phyloP scores from a whole-genome alignment of 2,329 filamentous ascomycete genomes.

The Cercospora beticola region DNA sequence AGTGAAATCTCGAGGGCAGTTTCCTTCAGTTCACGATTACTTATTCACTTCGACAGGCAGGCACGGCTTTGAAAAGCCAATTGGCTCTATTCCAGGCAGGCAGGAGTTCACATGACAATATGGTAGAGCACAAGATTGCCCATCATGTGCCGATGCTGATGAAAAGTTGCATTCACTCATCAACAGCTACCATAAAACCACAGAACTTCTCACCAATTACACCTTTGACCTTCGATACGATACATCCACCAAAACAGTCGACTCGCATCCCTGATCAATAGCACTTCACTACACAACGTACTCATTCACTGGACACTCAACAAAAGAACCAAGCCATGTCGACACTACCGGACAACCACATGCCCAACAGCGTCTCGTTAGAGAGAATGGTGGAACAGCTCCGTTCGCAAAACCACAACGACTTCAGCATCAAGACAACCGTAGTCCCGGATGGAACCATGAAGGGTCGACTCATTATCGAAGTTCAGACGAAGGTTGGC shows the following conservation, averaged over 20 bases:
- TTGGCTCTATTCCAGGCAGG: neutral
- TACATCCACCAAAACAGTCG: neutral
- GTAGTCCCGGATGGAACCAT: conserved; percentile 21
- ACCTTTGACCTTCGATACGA: neutral
- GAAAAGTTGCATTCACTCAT: neutral
- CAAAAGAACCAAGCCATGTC: neutral
- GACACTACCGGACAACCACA: neutral
- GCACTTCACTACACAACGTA: neutral
- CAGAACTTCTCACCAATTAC: neutral
- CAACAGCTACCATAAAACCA: neutral
- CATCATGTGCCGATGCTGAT: neutral
- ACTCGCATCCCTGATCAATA: neutral
- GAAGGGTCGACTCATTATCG: conserved; percentile 24
- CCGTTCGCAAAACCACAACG: neutral
- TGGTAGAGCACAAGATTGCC: neutral
- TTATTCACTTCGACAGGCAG: neutral
- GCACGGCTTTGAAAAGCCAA: neutral
- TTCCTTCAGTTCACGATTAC: neutral
- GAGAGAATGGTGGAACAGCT: neutral
- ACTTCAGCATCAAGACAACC: conserved; percentile 12
- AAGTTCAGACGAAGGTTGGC: conserved; percentile 10
- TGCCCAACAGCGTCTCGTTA: neutral
- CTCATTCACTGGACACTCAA: neutral
- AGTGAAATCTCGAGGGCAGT: neutral
- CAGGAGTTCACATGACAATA: neutral